These are phyloP conservation scores for Laguncularia racemosa DNA, from an alignment of 345 rosid species.

Conservation along the genomic window DNA sequence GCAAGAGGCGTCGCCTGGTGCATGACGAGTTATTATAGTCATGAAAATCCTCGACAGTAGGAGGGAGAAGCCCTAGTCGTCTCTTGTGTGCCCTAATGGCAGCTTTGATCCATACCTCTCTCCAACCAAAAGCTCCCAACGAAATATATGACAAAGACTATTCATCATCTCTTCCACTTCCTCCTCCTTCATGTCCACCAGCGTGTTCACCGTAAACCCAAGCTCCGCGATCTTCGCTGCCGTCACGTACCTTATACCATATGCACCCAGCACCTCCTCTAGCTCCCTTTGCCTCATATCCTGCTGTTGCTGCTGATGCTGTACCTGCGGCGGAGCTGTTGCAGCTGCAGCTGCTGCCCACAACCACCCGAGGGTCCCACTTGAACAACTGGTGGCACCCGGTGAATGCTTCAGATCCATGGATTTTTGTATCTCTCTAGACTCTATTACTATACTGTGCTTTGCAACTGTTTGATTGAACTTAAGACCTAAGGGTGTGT, in stretches of 20 bases:
- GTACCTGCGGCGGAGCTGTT: neutral
- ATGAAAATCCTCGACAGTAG: too few species aligned
- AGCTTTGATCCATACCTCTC: slow-evolving; percentile 85
- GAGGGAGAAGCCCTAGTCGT: slow-evolving; percentile 16
- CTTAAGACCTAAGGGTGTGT: too few species aligned
- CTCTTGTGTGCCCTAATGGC: slow-evolving; percentile 90
- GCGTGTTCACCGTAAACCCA: slow-evolving; percentile 93
- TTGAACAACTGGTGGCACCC: too few species aligned
- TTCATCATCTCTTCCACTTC: slow-evolving; percentile 99
- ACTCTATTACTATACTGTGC: too few species aligned
- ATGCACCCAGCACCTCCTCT: slow-evolving; percentile 73
- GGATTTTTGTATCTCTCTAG: too few species aligned
- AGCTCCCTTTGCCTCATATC: slow-evolving; percentile 62
- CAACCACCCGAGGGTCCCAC: too few species aligned
- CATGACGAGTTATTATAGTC: too few species aligned
- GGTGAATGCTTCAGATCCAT: too few species aligned
- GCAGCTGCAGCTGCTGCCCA: too few species aligned
- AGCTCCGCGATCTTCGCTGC: slow-evolving; percentile 88
- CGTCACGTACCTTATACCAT: slow-evolving; percentile 79
- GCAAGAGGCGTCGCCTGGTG: slow-evolving; percentile 38
- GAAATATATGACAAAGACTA: slow-evolving; percentile 74
- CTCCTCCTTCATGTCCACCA: slow-evolving; percentile 83
- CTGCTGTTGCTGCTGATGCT: slow-evolving; percentile 4
- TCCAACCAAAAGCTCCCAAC: slow-evolving; percentile 93
- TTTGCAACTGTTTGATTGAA: too few species aligned